Base-by-base conservation (phyloP, 257 asterid species). In the Nemophila menziesii region DNA sequence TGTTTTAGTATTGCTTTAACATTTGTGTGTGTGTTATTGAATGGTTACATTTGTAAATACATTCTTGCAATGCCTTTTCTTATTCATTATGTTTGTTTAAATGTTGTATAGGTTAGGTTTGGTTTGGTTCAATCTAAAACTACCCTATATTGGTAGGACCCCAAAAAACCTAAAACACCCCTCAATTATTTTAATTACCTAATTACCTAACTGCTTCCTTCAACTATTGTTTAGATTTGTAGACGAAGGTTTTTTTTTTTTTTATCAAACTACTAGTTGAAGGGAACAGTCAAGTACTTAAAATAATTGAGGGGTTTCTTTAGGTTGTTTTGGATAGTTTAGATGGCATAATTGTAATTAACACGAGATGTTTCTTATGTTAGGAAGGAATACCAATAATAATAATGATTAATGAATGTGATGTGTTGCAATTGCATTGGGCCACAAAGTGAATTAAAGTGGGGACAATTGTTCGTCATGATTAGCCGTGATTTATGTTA, bases 401-500 rank as follows among this genome's bases (percentile, higher is more conserved):
- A n/a, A n/a, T n/a, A n/a, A n/a, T n/a, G n/a, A n/a, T n/a, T 40
- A 16, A 17, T 56, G 43, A 22, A 8, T 22, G 3, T 3, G 22
- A 20, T 16, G 15, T 1, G 0, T 15, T 39, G 36, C 36, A 19
- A 22, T 23, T 21, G 22, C 23, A 18, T 20, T 17, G n/a, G 20
- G 16, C 18, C 24, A 23, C 52, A 37, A 11, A 37, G 8, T 23
- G 20, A 22, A 34, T 14, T 36, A 1, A 23, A 16, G 33, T 15
- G 59, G 47, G 52, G 14, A 19, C 40, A 24, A 11, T 21, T 8
- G 4, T 42, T 34, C 19, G 57, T 43, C 40, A 23, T 18, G 22
- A 42, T 22, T 49, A 3, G 51, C 44, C 22, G 56, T 33, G 46
- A 48, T 14, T 53, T 43, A 29, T 27, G 58, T 29, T 9, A 22